phyloP scores from a whole-genome alignment of 2,329 filamentous ascomycete genomes.

The Trichoderma endophyticum region DNA sequence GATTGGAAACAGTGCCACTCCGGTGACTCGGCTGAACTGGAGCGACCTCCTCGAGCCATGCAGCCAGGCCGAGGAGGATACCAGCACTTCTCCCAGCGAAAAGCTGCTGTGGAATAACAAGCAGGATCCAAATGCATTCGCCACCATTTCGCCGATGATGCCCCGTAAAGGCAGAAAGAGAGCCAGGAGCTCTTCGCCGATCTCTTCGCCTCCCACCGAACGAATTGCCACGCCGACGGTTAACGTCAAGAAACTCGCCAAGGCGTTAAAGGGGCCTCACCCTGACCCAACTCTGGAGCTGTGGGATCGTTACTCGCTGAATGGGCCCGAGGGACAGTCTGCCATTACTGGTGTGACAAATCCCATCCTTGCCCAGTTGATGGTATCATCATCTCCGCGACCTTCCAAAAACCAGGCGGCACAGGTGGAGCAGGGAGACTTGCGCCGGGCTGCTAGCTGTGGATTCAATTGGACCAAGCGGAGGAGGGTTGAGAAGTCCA shows the following conservation, averaged over 20 bases:
- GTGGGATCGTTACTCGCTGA: constrained; percentile 70
- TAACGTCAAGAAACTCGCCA: constrained; percentile 57
- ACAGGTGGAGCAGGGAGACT: constrained; percentile 41
- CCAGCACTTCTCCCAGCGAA: constrained; percentile 56
- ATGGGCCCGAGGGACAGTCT: constrained; percentile 40
- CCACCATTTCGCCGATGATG: constrained; percentile 47
- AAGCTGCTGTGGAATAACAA: constrained; percentile 59
- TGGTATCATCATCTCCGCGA: constrained; percentile 69
- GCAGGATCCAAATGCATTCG: constrained; percentile 39
- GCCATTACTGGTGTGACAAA: constrained; percentile 48
- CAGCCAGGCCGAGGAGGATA: constrained; percentile 42
- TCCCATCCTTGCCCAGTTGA: constrained; percentile 60
- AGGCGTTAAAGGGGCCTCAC: constrained; percentile 62
- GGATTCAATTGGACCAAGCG: constrained; percentile 70
- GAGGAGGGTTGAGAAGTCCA: constrained; percentile 54
- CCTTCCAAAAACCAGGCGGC: constrained; percentile 44
- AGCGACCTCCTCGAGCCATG: constrained; percentile 54
- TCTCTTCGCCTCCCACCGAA: constrained; percentile 60
- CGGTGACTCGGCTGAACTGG: constrained; percentile 53
- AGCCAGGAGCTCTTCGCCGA: constrained; percentile 70
- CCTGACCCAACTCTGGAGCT: constrained; percentile 71
- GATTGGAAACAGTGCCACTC: constrained; percentile 38
- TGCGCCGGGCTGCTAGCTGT: constrained; percentile 66
- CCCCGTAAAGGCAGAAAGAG: constrained; percentile 59
- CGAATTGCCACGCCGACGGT: constrained; percentile 45